Conservation (phyloP, 2,329 filamentous ascomycete species). For the Colletotrichum gloeosporioides region DNA sequence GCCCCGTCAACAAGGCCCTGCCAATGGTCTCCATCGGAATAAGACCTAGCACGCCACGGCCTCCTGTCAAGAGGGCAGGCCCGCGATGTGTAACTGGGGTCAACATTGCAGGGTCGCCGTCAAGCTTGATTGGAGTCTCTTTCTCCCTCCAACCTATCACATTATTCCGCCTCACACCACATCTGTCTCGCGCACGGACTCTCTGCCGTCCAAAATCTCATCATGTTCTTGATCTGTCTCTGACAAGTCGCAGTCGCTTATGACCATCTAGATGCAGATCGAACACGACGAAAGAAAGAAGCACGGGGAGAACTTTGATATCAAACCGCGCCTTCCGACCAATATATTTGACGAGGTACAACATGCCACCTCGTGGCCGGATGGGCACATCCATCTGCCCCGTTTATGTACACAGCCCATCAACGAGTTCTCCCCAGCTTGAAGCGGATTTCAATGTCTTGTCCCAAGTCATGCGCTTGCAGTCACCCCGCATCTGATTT, state of each 20-base stretch:
- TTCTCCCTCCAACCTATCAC: neutral
- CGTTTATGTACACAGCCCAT: neutral
- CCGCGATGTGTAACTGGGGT: conserved; percentile 7
- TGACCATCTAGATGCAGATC: conserved; percentile 4
- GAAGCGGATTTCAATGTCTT: neutral
- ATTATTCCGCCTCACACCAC: neutral
- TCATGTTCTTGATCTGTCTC: neutral
- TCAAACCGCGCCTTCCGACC: neutral
- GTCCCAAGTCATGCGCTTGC: neutral
- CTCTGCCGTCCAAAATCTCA: neutral
- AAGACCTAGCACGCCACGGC: neutral
- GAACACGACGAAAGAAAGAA: neutral
- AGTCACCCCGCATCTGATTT: neutral
- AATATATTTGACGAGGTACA: neutral
- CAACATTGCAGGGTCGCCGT: neutral
- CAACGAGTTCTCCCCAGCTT: neutral
- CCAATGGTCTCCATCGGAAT: conserved; percentile 21
- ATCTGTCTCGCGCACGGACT: neutral
- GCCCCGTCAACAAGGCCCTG: neutral
- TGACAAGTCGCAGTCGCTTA: conserved; percentile 1
- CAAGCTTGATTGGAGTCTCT: neutral
- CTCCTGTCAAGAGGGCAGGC: conserved; percentile 8
- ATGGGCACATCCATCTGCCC: neutral
- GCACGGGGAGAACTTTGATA: neutral
- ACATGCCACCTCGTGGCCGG: neutral